These are phyloP conservation scores for Picochlorum costavermella DNA, from an alignment of 139 green algal species.

Conservation along the genomic window DNA sequence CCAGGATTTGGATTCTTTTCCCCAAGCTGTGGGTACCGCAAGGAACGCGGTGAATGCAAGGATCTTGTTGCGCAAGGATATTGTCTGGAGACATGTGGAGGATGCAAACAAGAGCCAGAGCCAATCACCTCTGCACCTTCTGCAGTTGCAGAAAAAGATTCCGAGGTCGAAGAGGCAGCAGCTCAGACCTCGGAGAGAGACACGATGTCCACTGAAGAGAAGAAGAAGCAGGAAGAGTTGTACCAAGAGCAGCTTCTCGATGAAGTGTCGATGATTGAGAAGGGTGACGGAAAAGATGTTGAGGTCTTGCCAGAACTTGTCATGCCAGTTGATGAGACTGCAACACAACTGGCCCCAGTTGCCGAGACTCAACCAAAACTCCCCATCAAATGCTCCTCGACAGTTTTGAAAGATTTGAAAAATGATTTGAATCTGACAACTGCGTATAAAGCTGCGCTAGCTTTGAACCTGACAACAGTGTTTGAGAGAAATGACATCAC, in stretches of 20 bases:
- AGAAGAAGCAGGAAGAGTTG: neutral
- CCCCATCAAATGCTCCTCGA: neutral
- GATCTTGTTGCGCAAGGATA: neutral
- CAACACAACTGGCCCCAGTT: neutral
- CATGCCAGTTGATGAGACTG: neutral
- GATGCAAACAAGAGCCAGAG: neutral
- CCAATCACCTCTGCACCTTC: neutral
- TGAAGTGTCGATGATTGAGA: neutral
- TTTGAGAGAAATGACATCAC: neutral
- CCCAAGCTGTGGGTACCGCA: neutral
- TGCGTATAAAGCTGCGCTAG: neutral
- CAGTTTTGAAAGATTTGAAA: neutral
- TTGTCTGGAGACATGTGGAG: neutral
- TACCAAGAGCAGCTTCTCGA: neutral
- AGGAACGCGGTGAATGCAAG: neutral
- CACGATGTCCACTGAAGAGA: neutral
- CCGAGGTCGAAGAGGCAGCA: neutral
- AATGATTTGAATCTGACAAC: neutral
- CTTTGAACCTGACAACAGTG: neutral
- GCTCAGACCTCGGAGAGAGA: neutral
- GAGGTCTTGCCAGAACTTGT: slow-evolving; percentile 1
- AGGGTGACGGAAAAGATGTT: neutral
- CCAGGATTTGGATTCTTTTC: neutral
- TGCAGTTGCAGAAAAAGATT: neutral
- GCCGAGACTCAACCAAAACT: neutral